phyloP scores from a whole-genome alignment of 73 alveolate genomes.

The Stentor coeruleus region DNA sequence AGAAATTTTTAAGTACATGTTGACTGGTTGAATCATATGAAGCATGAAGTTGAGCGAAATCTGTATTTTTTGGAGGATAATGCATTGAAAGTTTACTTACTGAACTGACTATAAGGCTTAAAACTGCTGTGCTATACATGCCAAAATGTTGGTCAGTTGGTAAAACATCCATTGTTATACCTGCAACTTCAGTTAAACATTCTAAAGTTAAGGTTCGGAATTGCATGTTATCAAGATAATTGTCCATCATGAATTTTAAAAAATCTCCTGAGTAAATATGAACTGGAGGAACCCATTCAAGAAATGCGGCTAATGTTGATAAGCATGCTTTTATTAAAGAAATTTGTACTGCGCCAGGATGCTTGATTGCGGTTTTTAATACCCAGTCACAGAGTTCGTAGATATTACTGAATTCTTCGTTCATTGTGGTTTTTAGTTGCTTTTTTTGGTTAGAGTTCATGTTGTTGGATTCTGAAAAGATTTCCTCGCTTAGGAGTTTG shows the following conservation, averaged over 20 bases:
- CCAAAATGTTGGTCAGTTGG: constrained; percentile 25
- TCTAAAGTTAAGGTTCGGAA: constrained; percentile 9
- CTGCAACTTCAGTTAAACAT: constrained; percentile 22
- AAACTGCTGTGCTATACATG: neutral
- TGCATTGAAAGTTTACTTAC: neutral
- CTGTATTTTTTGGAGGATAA: neutral
- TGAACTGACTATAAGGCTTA: neutral
- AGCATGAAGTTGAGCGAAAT: neutral
- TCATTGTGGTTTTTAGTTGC: constrained; percentile 78
- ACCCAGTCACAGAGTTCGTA: constrained; percentile 84
- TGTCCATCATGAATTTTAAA: constrained; percentile 31
- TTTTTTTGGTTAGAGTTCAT: constrained; percentile 64
- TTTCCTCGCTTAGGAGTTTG: constrained; percentile 89
- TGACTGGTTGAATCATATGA: neutral
- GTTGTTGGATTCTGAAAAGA: constrained; percentile 83
- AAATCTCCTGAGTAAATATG: constrained; percentile 59
- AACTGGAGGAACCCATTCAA: constrained; percentile 62
- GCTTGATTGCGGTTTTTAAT: constrained; percentile 42
- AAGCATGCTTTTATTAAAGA: constrained; percentile 46
- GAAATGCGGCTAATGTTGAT: constrained; percentile 54
- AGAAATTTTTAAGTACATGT: neutral
- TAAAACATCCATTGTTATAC: constrained; percentile 27
- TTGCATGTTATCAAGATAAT: constrained; percentile 23
- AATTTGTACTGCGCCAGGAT: constrained; percentile 49
- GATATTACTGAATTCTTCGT: constrained; percentile 76